phyloP scores from a whole-genome alignment of 805 yeast genomes.

The Cyberlindnera bimundalis region DNA sequence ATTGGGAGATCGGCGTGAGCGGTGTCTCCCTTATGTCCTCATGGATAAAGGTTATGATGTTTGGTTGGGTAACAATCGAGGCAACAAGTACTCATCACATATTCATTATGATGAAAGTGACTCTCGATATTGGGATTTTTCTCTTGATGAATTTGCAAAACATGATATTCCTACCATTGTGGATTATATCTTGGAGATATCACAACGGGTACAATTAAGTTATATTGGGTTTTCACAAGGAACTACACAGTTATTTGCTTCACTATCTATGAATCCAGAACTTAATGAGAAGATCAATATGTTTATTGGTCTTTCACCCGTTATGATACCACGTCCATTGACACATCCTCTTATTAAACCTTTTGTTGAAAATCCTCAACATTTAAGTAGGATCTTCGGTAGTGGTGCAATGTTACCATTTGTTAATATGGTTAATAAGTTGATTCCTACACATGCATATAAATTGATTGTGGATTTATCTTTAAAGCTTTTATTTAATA shows the following conservation, averaged over 20 bases:
- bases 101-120: constrained; percentile 23
- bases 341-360: constrained; percentile 74
- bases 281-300: constrained; percentile 52
- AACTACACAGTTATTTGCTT: constrained; percentile 88
- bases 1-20: constrained; percentile 44
- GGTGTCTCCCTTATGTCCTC: constrained; percentile 64
- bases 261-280: constrained; percentile 61
- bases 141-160: constrained; percentile 87
- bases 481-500: constrained; percentile 58
- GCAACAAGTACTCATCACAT: constrained; percentile 76
- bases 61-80: constrained; percentile 90
- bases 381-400: constrained; percentile 72
- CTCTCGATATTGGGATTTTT: constrained; percentile 79
- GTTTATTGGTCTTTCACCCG: constrained; percentile 88
- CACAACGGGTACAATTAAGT: constrained; percentile 43
- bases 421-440: constrained; percentile 64
- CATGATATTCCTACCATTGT: constrained; percentile 86
- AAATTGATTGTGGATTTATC: constrained; percentile 63
- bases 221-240: constrained; percentile 94
- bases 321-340: constrained; percentile 86
- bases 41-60: constrained; percentile 87
- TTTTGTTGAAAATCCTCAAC: constrained; percentile 68
- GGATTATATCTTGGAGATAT: constrained; percentile 59
- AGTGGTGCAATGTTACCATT: constrained; percentile 72
- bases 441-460: constrained; percentile 71